Evolutionary conservation across 176 grass and related monocot genomes (phyloP), one percentile per base, ranked within the genome.

Genomic region (Secale cereale): DNA sequence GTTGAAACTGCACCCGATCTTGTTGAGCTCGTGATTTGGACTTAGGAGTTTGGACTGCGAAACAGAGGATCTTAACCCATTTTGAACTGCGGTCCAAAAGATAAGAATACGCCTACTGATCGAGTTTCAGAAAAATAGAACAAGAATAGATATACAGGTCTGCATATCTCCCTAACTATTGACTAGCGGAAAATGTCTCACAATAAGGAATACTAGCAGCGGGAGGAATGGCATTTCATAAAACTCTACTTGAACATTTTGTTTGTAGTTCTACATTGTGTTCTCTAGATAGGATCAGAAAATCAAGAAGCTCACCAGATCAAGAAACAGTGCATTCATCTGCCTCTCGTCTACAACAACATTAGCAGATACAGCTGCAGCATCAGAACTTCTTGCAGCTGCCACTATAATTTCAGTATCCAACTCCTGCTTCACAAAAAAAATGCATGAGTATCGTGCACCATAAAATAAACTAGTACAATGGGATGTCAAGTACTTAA

Each of bases 241-340:
- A 31, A 35, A 72, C 30, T 56, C 16, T 43, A 11, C 40, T 32
- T 54, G 9, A 32, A 45, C 20, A 64, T 85, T 74, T 80, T 67
- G 9, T 40, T 35, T 67, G 20, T 5, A 46, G 15, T 68, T 66
- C 3, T 78, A 41, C 52, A 73, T 37, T 40, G 2, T 9, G 43
- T 78, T 15, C 26, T 74, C 30, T 78, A 77, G 23, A 45, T 1
- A 78, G 56, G 78, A 66, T 59, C 28, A 19, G 7, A 73, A 13
- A 86, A 70, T 73, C 29, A 86, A 75, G 54, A 22, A 63, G 63
- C 93, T 92, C 73, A 95, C 96, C 91, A 98, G 82, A 78, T 98
- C 93, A 71, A 98, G 93, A 85, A 98, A 98, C 33, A 98, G 71
- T 78, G 96, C 96, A 89, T 98, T 98, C 96, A 98, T 98, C 78